These are phyloP conservation scores for Nothophaeocryptopus gaeumannii DNA, from an alignment of 2,329 filamentous ascomycete species.

Conservation along the genomic window DNA sequence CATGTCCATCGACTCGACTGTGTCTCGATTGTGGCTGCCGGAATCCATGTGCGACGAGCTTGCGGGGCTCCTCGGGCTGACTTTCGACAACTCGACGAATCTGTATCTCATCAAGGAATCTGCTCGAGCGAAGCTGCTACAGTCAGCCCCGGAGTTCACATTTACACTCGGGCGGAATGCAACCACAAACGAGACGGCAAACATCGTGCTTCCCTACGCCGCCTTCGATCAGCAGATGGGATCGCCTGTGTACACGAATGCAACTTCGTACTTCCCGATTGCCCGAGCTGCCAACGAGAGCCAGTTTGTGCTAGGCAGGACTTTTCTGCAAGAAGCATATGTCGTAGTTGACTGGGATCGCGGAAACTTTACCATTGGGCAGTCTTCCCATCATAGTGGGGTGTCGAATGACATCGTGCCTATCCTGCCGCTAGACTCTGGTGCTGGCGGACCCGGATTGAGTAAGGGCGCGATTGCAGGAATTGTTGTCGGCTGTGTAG, in stretches of 20 bases:
- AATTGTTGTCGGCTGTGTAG: too few species aligned
- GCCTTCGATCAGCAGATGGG: slow-evolving; percentile 32
- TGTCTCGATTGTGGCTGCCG: slow-evolving; percentile 43
- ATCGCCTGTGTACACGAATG: slow-evolving; percentile 13
- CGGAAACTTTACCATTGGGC: slow-evolving; percentile 16
- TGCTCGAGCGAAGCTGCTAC: slow-evolving; percentile 33
- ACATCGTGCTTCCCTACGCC: slow-evolving; percentile 31
- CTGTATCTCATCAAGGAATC: slow-evolving; percentile 42
- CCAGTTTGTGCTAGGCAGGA: slow-evolving; percentile 30
- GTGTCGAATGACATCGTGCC: slow-evolving; percentile 11
- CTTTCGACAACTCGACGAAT: slow-evolving; percentile 37
- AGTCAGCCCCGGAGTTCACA: slow-evolving; percentile 37
- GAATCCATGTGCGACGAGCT: slow-evolving; percentile 39
- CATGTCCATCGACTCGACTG: slow-evolving; percentile 37
- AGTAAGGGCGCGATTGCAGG: slow-evolving; percentile 3
- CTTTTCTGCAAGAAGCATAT: slow-evolving; percentile 33
- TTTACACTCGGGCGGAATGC: slow-evolving; percentile 28
- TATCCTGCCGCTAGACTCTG: slow-evolving; percentile 9
- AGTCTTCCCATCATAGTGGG: slow-evolving; percentile 10
- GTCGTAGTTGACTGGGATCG: slow-evolving; percentile 20
- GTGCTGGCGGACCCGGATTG: neutral
- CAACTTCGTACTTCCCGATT: slow-evolving; percentile 27
- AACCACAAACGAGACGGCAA: slow-evolving; percentile 13
- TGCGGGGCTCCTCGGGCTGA: slow-evolving; percentile 39
- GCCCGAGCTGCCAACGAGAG: slow-evolving; percentile 25